phyloP scores from a whole-genome alignment of 2,329 filamentous ascomycete genomes.

The Ceratocystiopsis brevicomis region DNA sequence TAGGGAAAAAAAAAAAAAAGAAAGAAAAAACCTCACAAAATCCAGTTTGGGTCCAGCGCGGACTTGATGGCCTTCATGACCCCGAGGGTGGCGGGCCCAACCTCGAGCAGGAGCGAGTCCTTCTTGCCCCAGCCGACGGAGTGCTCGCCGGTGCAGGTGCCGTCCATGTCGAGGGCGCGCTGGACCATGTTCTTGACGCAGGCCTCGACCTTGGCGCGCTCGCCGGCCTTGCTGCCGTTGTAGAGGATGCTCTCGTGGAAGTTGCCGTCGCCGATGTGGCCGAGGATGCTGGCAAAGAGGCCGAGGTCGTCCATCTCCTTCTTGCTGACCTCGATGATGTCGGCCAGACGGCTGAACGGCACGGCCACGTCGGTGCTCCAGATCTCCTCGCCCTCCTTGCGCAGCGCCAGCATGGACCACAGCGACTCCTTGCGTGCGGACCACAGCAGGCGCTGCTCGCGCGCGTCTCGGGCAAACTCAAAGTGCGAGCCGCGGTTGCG shows the following conservation, averaged over 20 bases:
- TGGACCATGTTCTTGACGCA: constrained; percentile 83
- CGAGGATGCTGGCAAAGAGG: constrained; percentile 70
- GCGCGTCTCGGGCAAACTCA: constrained; percentile 54
- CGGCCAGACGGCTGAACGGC: constrained; percentile 54
- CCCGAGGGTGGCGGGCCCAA: constrained; percentile 60
- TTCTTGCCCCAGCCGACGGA: constrained; percentile 78
- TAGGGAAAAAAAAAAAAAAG: not conserved
- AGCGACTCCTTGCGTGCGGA: constrained; percentile 63
- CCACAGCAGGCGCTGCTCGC: constrained; percentile 61
- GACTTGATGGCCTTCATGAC: constrained; percentile 73
- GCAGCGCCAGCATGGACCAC: constrained; percentile 64
- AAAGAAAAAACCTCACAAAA: constrained; percentile 31
- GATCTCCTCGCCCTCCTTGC: constrained; percentile 47
- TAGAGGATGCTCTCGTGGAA: constrained; percentile 92
- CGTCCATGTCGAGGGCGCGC: constrained; percentile 83
- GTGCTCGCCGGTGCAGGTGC: constrained; percentile 80
- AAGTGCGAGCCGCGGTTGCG: constrained; percentile 46
- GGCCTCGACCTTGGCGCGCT: constrained; percentile 56
- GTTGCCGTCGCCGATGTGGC: constrained; percentile 85
- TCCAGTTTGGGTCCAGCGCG: constrained; percentile 70
- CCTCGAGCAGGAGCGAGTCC: constrained; percentile 55
- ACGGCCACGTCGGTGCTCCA: constrained; percentile 76
- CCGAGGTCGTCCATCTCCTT: constrained; percentile 74
- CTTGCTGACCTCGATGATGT: constrained; percentile 68
- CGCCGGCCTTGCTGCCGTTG: constrained; percentile 46